Evolutionary conservation across 129 eudicot species (phyloP).

Genomic region (Flaveria robusta): DNA sequence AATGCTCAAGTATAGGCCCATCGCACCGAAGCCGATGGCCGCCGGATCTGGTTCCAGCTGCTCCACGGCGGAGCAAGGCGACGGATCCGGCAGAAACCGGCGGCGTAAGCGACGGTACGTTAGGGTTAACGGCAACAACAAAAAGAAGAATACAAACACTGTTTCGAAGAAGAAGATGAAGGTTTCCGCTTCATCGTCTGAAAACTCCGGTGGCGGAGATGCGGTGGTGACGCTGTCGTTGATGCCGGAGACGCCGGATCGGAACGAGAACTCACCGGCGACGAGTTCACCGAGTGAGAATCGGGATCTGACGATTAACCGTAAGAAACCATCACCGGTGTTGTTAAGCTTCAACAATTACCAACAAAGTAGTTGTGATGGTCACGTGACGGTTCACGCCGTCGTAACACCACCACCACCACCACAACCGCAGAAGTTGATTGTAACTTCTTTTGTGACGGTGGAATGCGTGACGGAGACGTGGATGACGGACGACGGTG

Average conservation of each 20-base stretch:
- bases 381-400: slow-evolving; percentile 19
- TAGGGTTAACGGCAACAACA: slow-evolving; percentile 17
- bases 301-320: slow-evolving; percentile 1
- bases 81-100: slow-evolving; percentile 7
- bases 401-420: neutral
- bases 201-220: slow-evolving; percentile 28
- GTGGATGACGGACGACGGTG: slow-evolving; percentile 42
- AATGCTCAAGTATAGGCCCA: slow-evolving; percentile 77
- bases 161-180: slow-evolving; percentile 40
- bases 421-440: neutral
- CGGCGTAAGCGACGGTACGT: slow-evolving; percentile 57
- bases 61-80: slow-evolving; percentile 39
- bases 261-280: slow-evolving; percentile 39
- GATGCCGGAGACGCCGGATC: slow-evolving; percentile 77
- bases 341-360: slow-evolving; percentile 43
- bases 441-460: slow-evolving; percentile 43
- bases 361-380: neutral
- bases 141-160: neutral
- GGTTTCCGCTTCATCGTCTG: slow-evolving; percentile 25
- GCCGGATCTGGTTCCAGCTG: slow-evolving; percentile 45
- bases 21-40: slow-evolving; percentile 78
- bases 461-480: slow-evolving; percentile 73
- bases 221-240: slow-evolving; percentile 57
- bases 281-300: neutral
- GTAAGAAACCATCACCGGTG: slow-evolving; percentile 28